These are phyloP conservation scores for Hyphopichia homilentoma DNA, from an alignment of 805 yeast genomes.

Conservation along the genomic window DNA sequence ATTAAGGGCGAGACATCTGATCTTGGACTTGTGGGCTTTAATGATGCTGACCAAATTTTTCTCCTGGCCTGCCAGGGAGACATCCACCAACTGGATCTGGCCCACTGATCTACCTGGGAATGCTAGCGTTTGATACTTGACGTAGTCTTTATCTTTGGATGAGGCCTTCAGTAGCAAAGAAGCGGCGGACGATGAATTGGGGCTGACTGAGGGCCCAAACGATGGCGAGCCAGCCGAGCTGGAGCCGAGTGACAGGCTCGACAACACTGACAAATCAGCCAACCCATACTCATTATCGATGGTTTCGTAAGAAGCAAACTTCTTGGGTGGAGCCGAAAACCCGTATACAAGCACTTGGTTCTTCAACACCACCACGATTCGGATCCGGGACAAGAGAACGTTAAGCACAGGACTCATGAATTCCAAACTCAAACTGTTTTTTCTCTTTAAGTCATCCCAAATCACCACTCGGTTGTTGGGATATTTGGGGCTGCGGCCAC, in stretches of 20 bases:
- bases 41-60: conserved; percentile 63
- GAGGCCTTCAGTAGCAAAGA: conserved; percentile 2
- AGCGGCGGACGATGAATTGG: conserved; percentile 7
- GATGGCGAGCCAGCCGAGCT: conserved; percentile 5
- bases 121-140: conserved; percentile 53
- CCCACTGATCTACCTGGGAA: conserved; percentile 77
- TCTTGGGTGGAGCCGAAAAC: conserved; percentile 74
- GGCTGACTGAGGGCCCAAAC: conserved; percentile 1
- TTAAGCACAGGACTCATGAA: conserved; percentile 73
- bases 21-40: conserved; percentile 69
- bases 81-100: conserved; percentile 76
- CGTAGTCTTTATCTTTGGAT: conserved; percentile 8
- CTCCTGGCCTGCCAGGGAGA: conserved; percentile 61
- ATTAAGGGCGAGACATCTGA: conserved; percentile 62
- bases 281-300: conserved; percentile 59
- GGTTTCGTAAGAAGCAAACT: conserved; percentile 63
- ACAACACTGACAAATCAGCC: conserved; percentile 49
- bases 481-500: conserved; percentile 75
- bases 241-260: too few relatives aligned
- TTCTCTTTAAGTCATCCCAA: conserved; percentile 88
- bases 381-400: conserved; percentile 68
- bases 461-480: conserved; percentile 77
- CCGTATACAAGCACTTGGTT: conserved; percentile 72
- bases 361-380: conserved; percentile 69
- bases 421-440: conserved; percentile 68